phyloP scores from a whole-genome alignment of 1,284 basidiomycete genomes.

The Ganoderma meredithae region DNA sequence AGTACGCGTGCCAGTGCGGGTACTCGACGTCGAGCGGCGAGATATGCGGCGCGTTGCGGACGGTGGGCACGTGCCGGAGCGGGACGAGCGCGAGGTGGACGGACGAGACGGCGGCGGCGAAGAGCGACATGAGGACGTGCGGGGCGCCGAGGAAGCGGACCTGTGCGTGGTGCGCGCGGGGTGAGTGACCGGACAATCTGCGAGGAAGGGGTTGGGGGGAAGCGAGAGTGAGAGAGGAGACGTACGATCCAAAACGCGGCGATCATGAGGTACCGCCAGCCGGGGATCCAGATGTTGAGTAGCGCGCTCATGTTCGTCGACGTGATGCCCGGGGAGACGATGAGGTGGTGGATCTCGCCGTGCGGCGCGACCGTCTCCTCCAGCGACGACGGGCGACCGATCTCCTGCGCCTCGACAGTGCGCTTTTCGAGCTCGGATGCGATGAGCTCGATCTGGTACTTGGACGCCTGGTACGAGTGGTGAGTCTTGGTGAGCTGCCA shows the following conservation, averaged over 20 bases:
- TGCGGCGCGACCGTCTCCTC: conserved; percentile 24
- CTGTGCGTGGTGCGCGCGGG: conserved; percentile 50
- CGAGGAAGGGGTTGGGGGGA: no score
- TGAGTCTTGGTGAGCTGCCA: conserved; percentile 73
- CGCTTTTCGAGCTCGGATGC: conserved; percentile 62
- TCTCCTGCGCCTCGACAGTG: conserved; percentile 38
- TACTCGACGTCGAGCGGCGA: conserved; percentile 24
- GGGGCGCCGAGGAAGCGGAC: conserved; percentile 71
- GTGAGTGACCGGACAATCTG: background rate
- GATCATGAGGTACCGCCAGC: conserved; percentile 55
- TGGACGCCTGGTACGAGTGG: conserved; percentile 77
- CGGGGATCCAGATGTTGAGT: conserved; percentile 31
- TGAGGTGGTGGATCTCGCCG: conserved; percentile 61
- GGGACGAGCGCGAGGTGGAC: conserved; percentile 69
- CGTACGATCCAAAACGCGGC: conserved; percentile 76
- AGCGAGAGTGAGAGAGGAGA: conserved; percentile 26
- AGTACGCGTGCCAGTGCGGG: conserved; percentile 28
- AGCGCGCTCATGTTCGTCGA: conserved; percentile 56
- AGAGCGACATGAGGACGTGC: conserved; percentile 65
- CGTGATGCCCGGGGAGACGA: conserved; percentile 79
- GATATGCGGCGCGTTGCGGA: conserved; percentile 18
- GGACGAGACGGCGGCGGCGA: conserved; percentile 70
- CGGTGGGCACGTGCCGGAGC: conserved; percentile 50
- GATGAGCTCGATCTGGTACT: conserved; percentile 86
- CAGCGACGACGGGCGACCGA: conserved; percentile 10